Evolutionary conservation across 2,329 filamentous ascomycete genomes (phyloP).

Genomic region (Thermothelomyces thermophilus): DNA sequence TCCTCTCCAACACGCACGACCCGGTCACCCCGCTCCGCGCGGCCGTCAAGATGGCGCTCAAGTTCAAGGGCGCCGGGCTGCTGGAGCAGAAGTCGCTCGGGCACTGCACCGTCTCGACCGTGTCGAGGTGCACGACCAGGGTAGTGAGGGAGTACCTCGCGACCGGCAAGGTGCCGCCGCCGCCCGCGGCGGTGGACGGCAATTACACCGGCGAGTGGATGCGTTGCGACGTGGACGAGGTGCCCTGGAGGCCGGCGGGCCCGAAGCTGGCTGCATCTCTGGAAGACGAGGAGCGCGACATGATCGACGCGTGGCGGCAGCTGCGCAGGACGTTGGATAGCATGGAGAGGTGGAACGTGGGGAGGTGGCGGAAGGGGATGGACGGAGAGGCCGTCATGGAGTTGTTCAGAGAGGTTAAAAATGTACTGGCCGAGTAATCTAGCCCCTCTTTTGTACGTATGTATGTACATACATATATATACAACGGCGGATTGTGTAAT

Average conservation of each 20-base stretch:
- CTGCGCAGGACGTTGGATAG: background rate
- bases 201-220: constrained; percentile 17
- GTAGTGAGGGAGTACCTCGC: constrained; percentile 33
- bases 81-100: constrained; percentile 33
- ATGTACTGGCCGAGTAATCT: too few species aligned
- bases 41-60: constrained; percentile 36
- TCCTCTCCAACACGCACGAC: constrained; percentile 51
- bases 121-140: constrained; percentile 32
- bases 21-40: constrained; percentile 51
- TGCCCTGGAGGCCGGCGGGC: constrained; percentile 10
- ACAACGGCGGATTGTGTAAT: too few species aligned
- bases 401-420: too few species aligned
- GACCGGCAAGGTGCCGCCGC: constrained; percentile 31
- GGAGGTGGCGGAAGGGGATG: background rate
- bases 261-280: background rate
- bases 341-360: background rate
- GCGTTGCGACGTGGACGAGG: constrained; percentile 18
- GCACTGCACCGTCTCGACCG: constrained; percentile 32
- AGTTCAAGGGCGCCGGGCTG: constrained; percentile 33
- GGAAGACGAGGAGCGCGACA: constrained; percentile 8
- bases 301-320: constrained; percentile 1
- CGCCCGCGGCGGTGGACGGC: constrained; percentile 13
- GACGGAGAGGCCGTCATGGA: background rate
- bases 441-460: too few species aligned
- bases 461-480: too few species aligned